A percentile compares a stretch with the other conserved stretches of the same genome.
Evolutionary conservation across 495 filamentous ascomycete species (phyloP).

Genomic region (Oleoguttula mirabilis): DNA sequence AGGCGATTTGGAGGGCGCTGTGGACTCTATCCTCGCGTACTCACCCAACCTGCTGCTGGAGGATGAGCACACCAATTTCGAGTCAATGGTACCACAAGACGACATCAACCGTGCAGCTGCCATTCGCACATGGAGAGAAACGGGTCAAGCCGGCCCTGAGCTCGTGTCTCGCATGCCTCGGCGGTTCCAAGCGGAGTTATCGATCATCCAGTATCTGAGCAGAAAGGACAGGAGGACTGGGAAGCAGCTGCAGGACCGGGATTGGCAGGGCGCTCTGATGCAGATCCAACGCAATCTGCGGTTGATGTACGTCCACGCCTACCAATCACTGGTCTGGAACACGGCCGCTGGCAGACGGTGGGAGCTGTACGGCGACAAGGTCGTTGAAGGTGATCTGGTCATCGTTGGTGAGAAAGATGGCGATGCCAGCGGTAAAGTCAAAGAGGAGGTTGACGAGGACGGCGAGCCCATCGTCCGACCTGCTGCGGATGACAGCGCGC

Average conservation of each 20-base stretch:
- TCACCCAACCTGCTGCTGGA: constrained; percentile 37
- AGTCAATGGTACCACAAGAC: constrained; percentile 45
- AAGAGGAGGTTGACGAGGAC: constrained; percentile 47
- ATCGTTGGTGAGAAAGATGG: constrained; percentile 44
- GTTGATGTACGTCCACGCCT: constrained; percentile 92
- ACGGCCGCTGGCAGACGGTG: constrained; percentile 64
- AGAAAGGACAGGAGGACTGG: constrained; percentile 22
- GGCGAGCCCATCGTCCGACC: constrained; percentile 57
- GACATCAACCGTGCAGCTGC: constrained; percentile 65
- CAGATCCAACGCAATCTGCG: constrained; percentile 65
- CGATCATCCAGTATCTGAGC: constrained; percentile 62
- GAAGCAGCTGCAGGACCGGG: constrained; percentile 30
- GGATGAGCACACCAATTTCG: constrained; percentile 28
- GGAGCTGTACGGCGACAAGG: constrained; percentile 53
- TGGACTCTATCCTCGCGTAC: constrained; percentile 59
- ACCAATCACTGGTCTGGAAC: constrained; percentile 93
- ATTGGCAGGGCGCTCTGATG: constrained; percentile 69
- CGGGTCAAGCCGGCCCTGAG: constrained; percentile 37
- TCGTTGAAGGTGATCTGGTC: constrained; percentile 80
- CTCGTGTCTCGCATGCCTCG: constrained; percentile 68
- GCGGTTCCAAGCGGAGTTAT: constrained; percentile 66
- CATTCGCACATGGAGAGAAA: constrained; percentile 56
- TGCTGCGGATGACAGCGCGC: constrained; percentile 42
- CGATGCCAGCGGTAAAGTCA: constrained; percentile 28
- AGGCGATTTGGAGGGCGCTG: constrained; percentile 64